Evolutionary conservation across 2,329 filamentous ascomycete species (phyloP).

Genomic region (Pleoardoris graminearum): DNA sequence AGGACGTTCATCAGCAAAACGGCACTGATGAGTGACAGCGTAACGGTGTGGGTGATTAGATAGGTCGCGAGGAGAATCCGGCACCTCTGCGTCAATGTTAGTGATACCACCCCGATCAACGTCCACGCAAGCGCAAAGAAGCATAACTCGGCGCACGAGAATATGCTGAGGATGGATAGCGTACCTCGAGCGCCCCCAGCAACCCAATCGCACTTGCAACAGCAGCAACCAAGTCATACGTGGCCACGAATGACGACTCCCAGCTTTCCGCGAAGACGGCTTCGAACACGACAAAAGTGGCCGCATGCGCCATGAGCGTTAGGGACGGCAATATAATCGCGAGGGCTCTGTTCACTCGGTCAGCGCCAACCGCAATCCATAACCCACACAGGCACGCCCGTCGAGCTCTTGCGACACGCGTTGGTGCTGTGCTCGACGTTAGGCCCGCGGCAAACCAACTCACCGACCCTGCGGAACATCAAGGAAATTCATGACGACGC

Average conservation of each 20-base stretch:
- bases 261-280: slow-evolving; percentile 39
- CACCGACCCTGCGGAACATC: slow-evolving; percentile 6
- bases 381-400: too few relatives aligned
- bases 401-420: not conserved
- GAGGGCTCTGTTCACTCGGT: slow-evolving; percentile 23
- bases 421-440: not conserved
- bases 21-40: slow-evolving; percentile 33
- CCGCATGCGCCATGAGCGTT: slow-evolving; percentile 32
- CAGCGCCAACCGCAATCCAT: not conserved
- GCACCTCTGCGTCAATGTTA: slow-evolving; percentile 26
- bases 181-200: slow-evolving; percentile 50
- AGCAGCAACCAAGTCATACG: slow-evolving; percentile 48
- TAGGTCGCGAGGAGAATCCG: slow-evolving; percentile 32
- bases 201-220: slow-evolving; percentile 48
- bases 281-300: slow-evolving; percentile 26
- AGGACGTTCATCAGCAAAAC: slow-evolving; percentile 30
- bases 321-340: slow-evolving; percentile 33
- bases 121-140: not conserved
- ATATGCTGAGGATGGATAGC: too few relatives aligned
- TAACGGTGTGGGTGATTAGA: slow-evolving; percentile 29
- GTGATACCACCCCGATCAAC: slow-evolving; percentile 6
- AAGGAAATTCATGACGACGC: slow-evolving; percentile 1
- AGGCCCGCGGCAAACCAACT: not conserved
- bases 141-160: not conserved
- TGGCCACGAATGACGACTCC: slow-evolving; percentile 36